Evolutionary conservation across 495 filamentous ascomycete genomes (phyloP).

Genomic region (Amniculicola lignicola): DNA sequence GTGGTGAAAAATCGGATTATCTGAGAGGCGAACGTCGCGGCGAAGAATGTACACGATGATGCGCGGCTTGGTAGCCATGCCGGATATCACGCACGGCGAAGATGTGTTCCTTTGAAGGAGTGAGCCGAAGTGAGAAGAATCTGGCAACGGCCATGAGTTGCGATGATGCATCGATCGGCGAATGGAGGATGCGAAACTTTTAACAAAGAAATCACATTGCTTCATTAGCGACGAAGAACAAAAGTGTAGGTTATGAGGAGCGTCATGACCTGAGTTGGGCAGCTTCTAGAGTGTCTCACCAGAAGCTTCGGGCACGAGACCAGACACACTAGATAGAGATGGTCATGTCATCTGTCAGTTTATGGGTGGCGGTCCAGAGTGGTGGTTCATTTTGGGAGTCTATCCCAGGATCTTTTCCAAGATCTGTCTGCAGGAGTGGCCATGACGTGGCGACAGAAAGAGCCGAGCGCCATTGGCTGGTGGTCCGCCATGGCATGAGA

Average conservation of each 20-base stretch:
- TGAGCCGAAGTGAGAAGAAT: background rate
- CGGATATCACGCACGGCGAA: background rate
- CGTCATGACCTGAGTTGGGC: background rate
- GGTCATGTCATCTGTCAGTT: background rate
- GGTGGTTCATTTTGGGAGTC: too few species aligned
- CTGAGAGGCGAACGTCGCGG: constrained; percentile 63
- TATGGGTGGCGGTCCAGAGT: background rate
- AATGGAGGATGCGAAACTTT: background rate
- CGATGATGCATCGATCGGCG: constrained; percentile 5
- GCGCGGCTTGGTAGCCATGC: constrained; percentile 31
- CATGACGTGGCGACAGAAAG: too few species aligned
- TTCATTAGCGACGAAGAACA: background rate
- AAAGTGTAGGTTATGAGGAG: background rate
- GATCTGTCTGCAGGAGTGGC: too few species aligned
- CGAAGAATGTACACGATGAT: constrained; percentile 62
- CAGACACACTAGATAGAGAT: background rate
- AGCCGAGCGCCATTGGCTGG: too few species aligned
- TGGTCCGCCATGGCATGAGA: too few species aligned
- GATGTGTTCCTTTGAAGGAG: background rate
- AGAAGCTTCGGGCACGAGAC: background rate
- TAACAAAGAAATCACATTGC: background rate
- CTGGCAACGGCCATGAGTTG: constrained; percentile 11
- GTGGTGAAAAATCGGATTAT: constrained; percentile 63
- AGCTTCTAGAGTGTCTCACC: background rate
- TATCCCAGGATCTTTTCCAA: too few species aligned